These are phyloP conservation scores for Liriodendron chinense DNA, from an alignment of 164 flowering plant species.

Conservation along the genomic window DNA sequence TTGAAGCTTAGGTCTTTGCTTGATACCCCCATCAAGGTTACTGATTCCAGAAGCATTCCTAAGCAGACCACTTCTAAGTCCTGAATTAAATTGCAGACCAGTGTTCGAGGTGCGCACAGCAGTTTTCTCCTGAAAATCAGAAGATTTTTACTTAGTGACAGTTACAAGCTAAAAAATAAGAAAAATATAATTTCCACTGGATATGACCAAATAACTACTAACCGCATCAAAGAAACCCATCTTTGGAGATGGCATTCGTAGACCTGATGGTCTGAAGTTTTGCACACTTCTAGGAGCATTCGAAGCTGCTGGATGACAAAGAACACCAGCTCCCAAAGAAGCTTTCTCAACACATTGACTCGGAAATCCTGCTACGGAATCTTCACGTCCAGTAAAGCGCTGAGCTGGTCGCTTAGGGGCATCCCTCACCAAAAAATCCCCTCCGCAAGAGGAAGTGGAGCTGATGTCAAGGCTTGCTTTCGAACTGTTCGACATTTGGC, in stretches of 20 bases:
- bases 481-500: constrained; percentile 35
- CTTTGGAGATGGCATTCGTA: constrained; percentile 89
- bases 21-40: constrained; percentile 29
- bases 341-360: constrained; percentile 24
- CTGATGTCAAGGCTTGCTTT: constrained; percentile 27
- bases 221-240: constrained; percentile 96
- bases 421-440: constrained; percentile 18
- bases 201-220: constrained; percentile 23
- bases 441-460: constrained; percentile 16
- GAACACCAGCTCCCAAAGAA: constrained; percentile 18
- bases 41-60: constrained; percentile 17
- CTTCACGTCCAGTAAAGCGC: neutral
- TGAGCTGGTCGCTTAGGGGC: constrained; percentile 14
- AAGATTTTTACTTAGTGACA: neutral
- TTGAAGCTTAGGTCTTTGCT: constrained; percentile 32
- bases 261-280: constrained; percentile 63
- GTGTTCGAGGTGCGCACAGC: constrained; percentile 27
- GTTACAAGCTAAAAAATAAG: neutral
- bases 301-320: constrained; percentile 28
- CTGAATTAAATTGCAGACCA: constrained; percentile 26
- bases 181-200: neutral
- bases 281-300: constrained; percentile 10
- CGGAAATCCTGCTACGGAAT: neutral
- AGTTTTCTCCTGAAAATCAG: constrained; percentile 22
- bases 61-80: constrained; percentile 12